Evolutionary conservation across 2,329 filamentous ascomycete species (phyloP), one percentile per base, ranked within the genome.

Genomic region (Cytospora piceicola): DNA sequence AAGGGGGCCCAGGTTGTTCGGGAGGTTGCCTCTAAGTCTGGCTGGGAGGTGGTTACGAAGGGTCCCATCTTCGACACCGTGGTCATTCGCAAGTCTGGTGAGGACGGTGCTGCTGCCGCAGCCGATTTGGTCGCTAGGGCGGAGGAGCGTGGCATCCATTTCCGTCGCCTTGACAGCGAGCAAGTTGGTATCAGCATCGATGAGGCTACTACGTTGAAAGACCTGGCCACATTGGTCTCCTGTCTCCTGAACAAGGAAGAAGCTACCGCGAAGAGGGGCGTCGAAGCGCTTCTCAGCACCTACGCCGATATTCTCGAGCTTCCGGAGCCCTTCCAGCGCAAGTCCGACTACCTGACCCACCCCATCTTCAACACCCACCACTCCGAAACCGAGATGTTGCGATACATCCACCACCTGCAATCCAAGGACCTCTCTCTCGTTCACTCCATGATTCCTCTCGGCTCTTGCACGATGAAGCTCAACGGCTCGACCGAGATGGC

Each of bases 381-480:
- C 79, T 97, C 93, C 2, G 94, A 98, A 80, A 97, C 94, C 0
- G 93, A 97, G 78, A 86, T 98, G 72, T 83, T 98, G 59, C 90
- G 94, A 53, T 98, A 98, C 79, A 97, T 98, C 72, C 85, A 94
- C 75, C 92, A 97, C 75, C 83, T 98, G 6, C 91, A 96, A 76
- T 96, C 93, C 59, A 97, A 96, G 81, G 94, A 98, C 75, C 81
- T 98, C 17, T 97, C 94, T 1, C 84, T 97, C 6, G 92, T 94
- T 2, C 94, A 98, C 80, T 97, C 94, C 20, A 98, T 98, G 94
- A 98, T 98, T 68, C 93, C 94, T 2, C 86, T 98, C 1, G 94
- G 94, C 24, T 97, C 94, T 1, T 98, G 94, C 82, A 98, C 94
- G 17, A 98, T 98, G 94, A 98, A 98, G 83, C 88, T 97, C 61